Conservation (phyloP, 163 green algal species). For the Chloromonas sp. region DNA sequence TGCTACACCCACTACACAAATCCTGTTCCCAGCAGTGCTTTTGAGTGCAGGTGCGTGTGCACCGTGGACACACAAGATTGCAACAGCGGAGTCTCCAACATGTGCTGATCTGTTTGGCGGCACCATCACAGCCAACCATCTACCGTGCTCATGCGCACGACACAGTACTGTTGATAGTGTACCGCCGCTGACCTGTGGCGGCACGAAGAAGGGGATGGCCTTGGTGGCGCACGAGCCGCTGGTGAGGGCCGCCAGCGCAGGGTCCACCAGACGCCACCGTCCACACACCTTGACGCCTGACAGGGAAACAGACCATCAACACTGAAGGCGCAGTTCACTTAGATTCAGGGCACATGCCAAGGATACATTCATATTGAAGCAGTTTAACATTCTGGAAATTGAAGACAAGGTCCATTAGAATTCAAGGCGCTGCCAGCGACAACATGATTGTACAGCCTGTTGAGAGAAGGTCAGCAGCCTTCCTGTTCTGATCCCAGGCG, state of each 20-base stretch:
- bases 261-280: conserved; percentile 52
- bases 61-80: too few relatives aligned
- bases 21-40: too few relatives aligned
- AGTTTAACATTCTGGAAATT: too few relatives aligned
- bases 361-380: too few relatives aligned
- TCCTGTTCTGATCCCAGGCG: neutral
- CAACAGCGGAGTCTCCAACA: too few relatives aligned
- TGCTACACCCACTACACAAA: too few relatives aligned
- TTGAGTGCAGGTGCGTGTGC: too few relatives aligned
- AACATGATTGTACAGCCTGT: neutral
- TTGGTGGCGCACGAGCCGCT: conserved; percentile 7
- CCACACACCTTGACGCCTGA: conserved; percentile 42
- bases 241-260: conserved; percentile 19
- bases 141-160: too few relatives aligned
- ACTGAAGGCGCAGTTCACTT: neutral
- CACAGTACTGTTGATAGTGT: too few relatives aligned
- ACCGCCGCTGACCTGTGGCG: conserved; percentile 7
- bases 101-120: too few relatives aligned
- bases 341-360: neutral
- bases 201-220: conserved; percentile 27
- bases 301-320: neutral
- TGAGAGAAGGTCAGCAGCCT: neutral
- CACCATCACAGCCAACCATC: too few relatives aligned
- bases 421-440: neutral
- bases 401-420: too few relatives aligned